phyloP scores from a whole-genome alignment of 1,139 yeast genomes.

The Suhomyces bribrorum region DNA sequence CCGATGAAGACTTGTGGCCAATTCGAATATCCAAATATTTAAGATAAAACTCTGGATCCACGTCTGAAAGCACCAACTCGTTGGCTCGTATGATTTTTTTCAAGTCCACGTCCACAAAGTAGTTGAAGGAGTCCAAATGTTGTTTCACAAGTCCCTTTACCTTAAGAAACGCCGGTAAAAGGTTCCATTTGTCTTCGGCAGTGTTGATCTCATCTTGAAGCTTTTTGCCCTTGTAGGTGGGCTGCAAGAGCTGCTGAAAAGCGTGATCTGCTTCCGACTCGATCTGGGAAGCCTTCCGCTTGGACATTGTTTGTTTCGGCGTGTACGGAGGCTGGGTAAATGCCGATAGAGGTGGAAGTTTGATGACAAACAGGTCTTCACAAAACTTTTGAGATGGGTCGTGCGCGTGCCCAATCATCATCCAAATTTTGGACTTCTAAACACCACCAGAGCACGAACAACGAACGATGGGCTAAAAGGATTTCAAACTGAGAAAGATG shows the following conservation, averaged over 20 bases:
- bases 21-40: constrained; percentile 90
- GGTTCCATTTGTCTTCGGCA: constrained; percentile 93
- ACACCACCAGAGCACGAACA: too few species aligned
- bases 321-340: neutral
- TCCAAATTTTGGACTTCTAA: too few species aligned
- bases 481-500: too few species aligned
- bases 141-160: constrained; percentile 97
- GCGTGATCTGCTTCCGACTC: constrained; percentile 42
- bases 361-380: constrained; percentile 11
- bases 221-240: constrained; percentile 81
- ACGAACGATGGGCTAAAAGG: too few species aligned
- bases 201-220: constrained; percentile 87
- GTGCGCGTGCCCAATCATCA: constrained; percentile 2
- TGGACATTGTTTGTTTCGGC: constrained; percentile 15
- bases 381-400: constrained; percentile 8
- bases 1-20: constrained; percentile 63
- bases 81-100: constrained; percentile 91
- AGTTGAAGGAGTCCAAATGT: constrained; percentile 94
- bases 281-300: constrained; percentile 20
- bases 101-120: constrained; percentile 89
- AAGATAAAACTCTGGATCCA: constrained; percentile 93
- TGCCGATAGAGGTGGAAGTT: neutral
- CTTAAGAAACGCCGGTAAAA: constrained; percentile 90
- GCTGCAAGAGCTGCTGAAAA: constrained; percentile 75
- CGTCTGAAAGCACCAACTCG: constrained; percentile 86